A percentile compares a stretch with the other conserved stretches of the same genome.
Evolutionary conservation across 306 rosid genomes (phyloP).

Genomic region (Herpetospermum pedunculosum): DNA sequence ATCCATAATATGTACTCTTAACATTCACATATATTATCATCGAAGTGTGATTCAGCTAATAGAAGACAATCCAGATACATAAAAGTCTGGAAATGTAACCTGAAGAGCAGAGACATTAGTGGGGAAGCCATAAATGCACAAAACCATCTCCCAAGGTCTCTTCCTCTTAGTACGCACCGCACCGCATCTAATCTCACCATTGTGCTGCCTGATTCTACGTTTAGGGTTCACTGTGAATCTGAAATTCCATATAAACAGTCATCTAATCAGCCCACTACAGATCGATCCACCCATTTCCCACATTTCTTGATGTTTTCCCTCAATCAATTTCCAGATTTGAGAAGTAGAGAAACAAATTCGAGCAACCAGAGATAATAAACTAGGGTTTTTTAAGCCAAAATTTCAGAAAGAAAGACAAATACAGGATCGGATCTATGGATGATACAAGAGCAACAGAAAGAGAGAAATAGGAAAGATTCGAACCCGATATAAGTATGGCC

Average conservation of each 20-base stretch:
- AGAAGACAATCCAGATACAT: background rate
- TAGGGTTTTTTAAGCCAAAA: background rate
- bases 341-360: background rate
- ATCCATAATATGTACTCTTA: background rate
- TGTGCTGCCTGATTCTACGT: conserved; percentile 87
- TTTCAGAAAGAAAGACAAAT: background rate
- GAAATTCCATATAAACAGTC: conserved; percentile 9
- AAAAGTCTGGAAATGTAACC: conserved; percentile 24
- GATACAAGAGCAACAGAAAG: background rate
- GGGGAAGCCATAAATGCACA: conserved; percentile 89
- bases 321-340: background rate
- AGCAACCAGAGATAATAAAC: background rate
- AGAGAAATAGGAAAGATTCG: background rate
- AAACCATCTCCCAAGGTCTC: conserved; percentile 96
- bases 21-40: background rate
- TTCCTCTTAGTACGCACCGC: conserved; percentile 73
- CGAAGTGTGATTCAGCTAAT: background rate
- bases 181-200: conserved; percentile 85
- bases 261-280: background rate
- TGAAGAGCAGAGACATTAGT: conserved; percentile 87
- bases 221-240: conserved; percentile 93
- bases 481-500: conserved; percentile 93
- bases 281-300: background rate
- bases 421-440: background rate
- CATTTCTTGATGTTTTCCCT: background rate